Base-by-base conservation (phyloP, 805 yeast genomes). In the Tetrapisispora iriomotensis region DNA sequence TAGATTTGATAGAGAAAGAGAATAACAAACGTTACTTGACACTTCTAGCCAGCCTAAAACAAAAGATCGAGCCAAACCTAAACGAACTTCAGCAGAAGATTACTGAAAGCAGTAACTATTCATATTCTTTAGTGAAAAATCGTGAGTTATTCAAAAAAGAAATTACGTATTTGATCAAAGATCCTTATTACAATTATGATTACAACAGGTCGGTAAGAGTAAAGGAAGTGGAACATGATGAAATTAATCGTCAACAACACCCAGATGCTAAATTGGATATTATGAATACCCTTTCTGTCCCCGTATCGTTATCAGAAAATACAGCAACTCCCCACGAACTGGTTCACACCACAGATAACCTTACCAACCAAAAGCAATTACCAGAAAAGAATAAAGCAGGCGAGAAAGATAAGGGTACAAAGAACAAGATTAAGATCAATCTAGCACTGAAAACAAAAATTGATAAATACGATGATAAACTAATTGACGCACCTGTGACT, bases 201-300 rank as follows among this genome's bases (percentile, higher is more conserved):
- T 56, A 46, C 33, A 53, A 45, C 29, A 45, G 62, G 33, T 36
- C 54, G 1, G 51, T 39, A 43, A 57, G 45, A 37, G 47, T 45
- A 15, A 34, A 40, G 5, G 63, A 58, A 42, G 46, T 41, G 18
- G 21, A 21, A 14, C 30, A 20, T 15, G 60, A 54, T 34, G 34
- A 33, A 2, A 21, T 32, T 13, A 45, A 54, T 37, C 49, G 57
- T 31, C 39, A 42, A 6, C 15, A 21, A 23, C 9, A 40, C 20
- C 41, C 40, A 13, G 27, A 41, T 15, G 33, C 28, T 10, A 17
- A 28, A 24, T 27, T 37, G 6, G 20, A 23, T 7, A 23, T n/a
- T n/a, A n/a, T n/a, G n/a, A n/a, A n/a, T n/a, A n/a, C n/a, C n/a
- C n/a, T n/a, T n/a, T n/a, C n/a, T n/a, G n/a, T n/a, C n/a, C n/a